Conservation (phyloP, 257 asterid genomes). For the Echium plantagineum region DNA sequence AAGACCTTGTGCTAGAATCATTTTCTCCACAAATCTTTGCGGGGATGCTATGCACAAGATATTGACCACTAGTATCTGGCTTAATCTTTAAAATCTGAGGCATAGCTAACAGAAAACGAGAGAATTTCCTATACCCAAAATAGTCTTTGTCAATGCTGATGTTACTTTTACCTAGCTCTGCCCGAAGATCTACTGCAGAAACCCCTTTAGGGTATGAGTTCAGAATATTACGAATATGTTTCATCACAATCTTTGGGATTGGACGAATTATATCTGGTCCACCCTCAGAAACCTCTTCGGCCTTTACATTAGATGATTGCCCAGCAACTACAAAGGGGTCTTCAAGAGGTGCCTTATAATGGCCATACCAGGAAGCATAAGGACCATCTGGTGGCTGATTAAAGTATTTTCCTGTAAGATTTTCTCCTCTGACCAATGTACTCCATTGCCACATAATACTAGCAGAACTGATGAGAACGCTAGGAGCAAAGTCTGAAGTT, state of each 20-base stretch:
- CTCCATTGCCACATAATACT: slow-evolving; percentile 96
- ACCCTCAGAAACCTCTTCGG: slow-evolving; percentile 28
- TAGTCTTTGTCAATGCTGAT: slow-evolving; percentile 43
- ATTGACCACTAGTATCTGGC: slow-evolving; percentile 25
- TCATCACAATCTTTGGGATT: slow-evolving; percentile 50
- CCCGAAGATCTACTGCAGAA: slow-evolving; percentile 40
- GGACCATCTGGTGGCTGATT: slow-evolving; percentile 98
- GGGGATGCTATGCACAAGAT: slow-evolving; percentile 21
- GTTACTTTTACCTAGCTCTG: slow-evolving; percentile 35
- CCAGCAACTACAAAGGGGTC: slow-evolving; percentile 51
- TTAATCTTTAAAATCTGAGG: slow-evolving; percentile 50
- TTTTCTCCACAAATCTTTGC: slow-evolving; percentile 25
- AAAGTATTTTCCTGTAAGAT: slow-evolving; percentile 61
- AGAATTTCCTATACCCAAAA: slow-evolving; percentile 63
- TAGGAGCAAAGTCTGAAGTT: slow-evolving; percentile 46
- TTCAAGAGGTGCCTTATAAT: slow-evolving; percentile 57
- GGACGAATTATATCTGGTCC: slow-evolving; percentile 37
- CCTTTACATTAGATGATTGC: slow-evolving; percentile 22
- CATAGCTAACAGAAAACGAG: slow-evolving; percentile 71
- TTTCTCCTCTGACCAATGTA: slow-evolving; percentile 62
- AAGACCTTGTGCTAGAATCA: slow-evolving; percentile 18
- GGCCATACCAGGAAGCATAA: slow-evolving; percentile 80
- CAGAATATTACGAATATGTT: slow-evolving; percentile 36
- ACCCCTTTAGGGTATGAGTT: slow-evolving; percentile 56
- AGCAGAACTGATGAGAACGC: slow-evolving; percentile 80